Evolutionary conservation across 257 asterid genomes (phyloP), one percentile per base, ranked within the genome.

Genomic region (Gentiana dahurica): DNA sequence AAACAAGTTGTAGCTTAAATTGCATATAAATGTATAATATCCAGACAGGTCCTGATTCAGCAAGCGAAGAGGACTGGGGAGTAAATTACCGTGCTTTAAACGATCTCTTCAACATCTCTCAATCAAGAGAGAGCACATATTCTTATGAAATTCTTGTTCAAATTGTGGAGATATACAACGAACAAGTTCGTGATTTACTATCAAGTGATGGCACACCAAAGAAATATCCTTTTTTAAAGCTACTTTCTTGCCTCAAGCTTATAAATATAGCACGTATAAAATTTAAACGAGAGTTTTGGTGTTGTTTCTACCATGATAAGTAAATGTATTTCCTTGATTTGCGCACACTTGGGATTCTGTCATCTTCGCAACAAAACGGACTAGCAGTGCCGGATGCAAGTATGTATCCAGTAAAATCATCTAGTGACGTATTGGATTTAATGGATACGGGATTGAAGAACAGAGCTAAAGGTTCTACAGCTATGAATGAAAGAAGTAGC

Each of bases 151-250:
- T 92, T 48, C 71, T 83, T n/a, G 97, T 77, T 53, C 99, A 92
- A 68, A 92, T 92, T 95, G 92, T 92, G 58, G 99, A 92, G 64
- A 86, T 88, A 73, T 92, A 92, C 54, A 92, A 92, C 39, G 97
- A 92, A 72, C 95, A 85, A 81, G 94, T 92, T 34, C 97, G 99
- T n/a, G 99, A 92, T 68, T 73, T 92, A 76, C 81, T 88, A 36
- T 65, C 95, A 46, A 80, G 24, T 55, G 94, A 88, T 51, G 77
- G 73, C 43, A 24, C 85, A 33, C 84, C 66, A 45, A 88, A 89
- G 58, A 92, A 66, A 88, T 91, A 91, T 91, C 98, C 95, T 81
- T 69, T 37, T 66, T n/a, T 5, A 5, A 41, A 41, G 9, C 9
- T 41, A 3, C 46, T 5, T 3, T 2, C 9, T 3, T 41, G 5